A percentile compares a stretch with the other conserved stretches of the same genome.
phyloP scores from a whole-genome alignment of 768 basidiomycete species.

The Mrakia blollopis region DNA sequence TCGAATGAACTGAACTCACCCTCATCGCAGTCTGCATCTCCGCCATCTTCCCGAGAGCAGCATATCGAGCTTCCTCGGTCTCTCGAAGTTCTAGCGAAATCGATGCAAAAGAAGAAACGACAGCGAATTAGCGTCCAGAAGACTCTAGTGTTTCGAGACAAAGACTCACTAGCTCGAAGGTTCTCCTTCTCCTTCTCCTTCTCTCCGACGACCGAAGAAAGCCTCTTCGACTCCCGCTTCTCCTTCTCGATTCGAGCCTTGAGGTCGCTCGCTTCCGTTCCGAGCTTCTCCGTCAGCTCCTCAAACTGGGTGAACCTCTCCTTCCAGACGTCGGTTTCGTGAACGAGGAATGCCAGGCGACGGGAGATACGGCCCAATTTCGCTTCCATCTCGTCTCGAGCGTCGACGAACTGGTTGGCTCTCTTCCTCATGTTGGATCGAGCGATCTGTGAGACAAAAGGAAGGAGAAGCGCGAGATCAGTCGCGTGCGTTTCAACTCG shows the following conservation, averaged over 20 bases:
- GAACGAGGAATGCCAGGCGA: slow-evolving; percentile 85
- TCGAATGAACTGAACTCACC: slow-evolving; percentile 49
- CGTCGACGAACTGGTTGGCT: slow-evolving; percentile 90
- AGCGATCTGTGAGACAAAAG: slow-evolving; percentile 45
- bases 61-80: slow-evolving; percentile 73
- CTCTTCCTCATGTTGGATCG: slow-evolving; percentile 85
- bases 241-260: slow-evolving; percentile 85
- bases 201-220: slow-evolving; percentile 71
- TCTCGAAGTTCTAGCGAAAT: slow-evolving; percentile 62
- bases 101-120: background rate
- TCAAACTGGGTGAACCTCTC: slow-evolving; percentile 93
- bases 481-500: background rate
- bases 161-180: slow-evolving; percentile 65
- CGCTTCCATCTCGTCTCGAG: slow-evolving; percentile 47
- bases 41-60: slow-evolving; percentile 74
- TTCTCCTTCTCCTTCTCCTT: slow-evolving; percentile 73
- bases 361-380: slow-evolving; percentile 74
- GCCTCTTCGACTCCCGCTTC: slow-evolving; percentile 76
- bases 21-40: slow-evolving; percentile 80
- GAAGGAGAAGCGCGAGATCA: background rate
- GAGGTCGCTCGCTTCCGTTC: slow-evolving; percentile 74
- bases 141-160: slow-evolving; percentile 34
- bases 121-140: slow-evolving; percentile 27
- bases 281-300: slow-evolving; percentile 85
- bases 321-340: slow-evolving; percentile 81